These are phyloP conservation scores for Ophiostoma ulmi DNA, from an alignment of 2,329 filamentous ascomycete genomes.

Conservation along the genomic window DNA sequence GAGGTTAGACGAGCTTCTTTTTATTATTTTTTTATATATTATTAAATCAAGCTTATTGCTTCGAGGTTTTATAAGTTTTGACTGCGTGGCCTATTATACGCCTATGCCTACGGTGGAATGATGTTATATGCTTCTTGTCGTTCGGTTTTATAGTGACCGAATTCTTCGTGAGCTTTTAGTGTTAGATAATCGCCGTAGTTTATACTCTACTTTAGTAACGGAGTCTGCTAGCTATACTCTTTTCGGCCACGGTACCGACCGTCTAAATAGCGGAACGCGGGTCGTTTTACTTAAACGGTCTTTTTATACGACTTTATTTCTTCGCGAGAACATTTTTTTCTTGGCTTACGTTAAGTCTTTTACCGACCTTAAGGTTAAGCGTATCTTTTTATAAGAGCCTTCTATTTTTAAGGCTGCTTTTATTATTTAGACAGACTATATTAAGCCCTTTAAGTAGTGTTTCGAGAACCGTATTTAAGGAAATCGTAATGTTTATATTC, in stretches of 20 bases:
- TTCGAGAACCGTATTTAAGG: conserved; percentile 85
- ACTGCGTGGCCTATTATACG: no score
- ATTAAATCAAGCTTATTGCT: no score
- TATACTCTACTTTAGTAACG: conserved; percentile 56
- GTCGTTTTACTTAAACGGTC: conserved; percentile 57
- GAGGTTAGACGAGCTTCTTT: no score
- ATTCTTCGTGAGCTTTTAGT: conserved; percentile 51
- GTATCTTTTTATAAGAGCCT: conserved; percentile 69
- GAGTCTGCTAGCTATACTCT: conserved; percentile 35
- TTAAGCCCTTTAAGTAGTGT: conserved; percentile 88
- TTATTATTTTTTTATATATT: no score
- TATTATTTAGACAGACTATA: conserved; percentile 77
- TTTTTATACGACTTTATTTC: conserved; percentile 62
- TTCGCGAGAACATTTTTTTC: conserved; percentile 48
- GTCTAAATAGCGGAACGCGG: conserved; percentile 43
- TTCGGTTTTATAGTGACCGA: conserved; percentile 41
- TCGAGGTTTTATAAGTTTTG: no score
- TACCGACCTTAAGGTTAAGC: conserved; percentile 53
- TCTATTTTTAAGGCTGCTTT: conserved; percentile 82
- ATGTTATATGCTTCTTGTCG: conserved; percentile 49
- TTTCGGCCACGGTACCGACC: conserved; percentile 53
- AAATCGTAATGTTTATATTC: conserved; percentile 97
- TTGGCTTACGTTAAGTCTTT: conserved; percentile 40
- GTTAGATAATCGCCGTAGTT: conserved; percentile 61
- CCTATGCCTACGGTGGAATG: conserved; percentile 28